A percentile compares a stretch with the other conserved stretches of the same genome.
These are phyloP conservation scores for Auriscalpium vulgare DNA, from an alignment of 768 basidiomycete genomes.

Conservation along the genomic window DNA sequence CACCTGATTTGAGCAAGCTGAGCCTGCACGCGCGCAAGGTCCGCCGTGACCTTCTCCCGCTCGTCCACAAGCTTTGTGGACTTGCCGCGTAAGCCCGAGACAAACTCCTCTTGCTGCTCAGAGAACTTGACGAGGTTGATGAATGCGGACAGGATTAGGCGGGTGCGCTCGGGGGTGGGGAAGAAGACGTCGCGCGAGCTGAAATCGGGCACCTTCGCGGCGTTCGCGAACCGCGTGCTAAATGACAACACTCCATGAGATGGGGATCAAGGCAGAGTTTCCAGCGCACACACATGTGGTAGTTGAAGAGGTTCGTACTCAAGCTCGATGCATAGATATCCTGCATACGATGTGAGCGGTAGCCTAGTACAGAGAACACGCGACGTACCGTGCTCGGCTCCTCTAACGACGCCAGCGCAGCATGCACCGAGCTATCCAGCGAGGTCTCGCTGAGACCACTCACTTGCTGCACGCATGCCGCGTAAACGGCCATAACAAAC, in stretches of 20 bases:
- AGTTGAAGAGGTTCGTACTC: conserved; percentile 54
- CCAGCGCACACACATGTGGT: conserved; percentile 49
- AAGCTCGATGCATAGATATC: conserved; percentile 59
- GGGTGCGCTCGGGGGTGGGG: conserved; percentile 70
- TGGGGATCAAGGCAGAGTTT: neutral
- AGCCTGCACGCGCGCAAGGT: conserved; percentile 40
- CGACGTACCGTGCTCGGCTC: conserved; percentile 41
- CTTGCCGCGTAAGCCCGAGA: conserved; percentile 52
- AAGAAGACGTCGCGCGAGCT: conserved; percentile 62
- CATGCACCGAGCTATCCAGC: conserved; percentile 52
- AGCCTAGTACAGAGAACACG: no score
- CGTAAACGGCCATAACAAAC: conserved; percentile 64
- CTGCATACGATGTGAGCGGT: conserved; percentile 26
- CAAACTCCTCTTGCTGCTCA: conserved; percentile 59
- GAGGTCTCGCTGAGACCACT: conserved; percentile 52
- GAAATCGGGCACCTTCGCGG: conserved; percentile 73
- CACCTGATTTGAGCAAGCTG: conserved; percentile 53
- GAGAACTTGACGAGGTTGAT: conserved; percentile 93
- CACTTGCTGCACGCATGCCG: conserved; percentile 64
- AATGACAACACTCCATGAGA: neutral
- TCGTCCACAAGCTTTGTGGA: conserved; percentile 51
- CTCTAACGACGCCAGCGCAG: conserved; percentile 41
- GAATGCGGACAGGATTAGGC: conserved; percentile 73
- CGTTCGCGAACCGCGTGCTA: conserved; percentile 63
- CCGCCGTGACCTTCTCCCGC: conserved; percentile 47